These are phyloP conservation scores for Bromus sterilis DNA, from an alignment of 176 grass and related monocot genomes.

Conservation along the genomic window DNA sequence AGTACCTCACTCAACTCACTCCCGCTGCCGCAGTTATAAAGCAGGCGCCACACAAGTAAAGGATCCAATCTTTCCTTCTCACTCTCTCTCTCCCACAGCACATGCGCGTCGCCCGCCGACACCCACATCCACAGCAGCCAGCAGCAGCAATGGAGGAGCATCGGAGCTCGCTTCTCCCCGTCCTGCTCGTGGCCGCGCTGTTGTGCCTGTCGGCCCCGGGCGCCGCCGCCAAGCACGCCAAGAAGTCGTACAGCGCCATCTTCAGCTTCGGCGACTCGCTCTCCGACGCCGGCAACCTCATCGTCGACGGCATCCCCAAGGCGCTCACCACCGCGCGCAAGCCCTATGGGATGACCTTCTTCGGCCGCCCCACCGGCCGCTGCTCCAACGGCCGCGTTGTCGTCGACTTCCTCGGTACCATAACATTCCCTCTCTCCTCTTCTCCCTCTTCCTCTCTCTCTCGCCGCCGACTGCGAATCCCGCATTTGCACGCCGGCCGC, in stretches of 20 bases:
- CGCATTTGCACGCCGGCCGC: not conserved
- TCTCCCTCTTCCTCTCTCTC: not conserved
- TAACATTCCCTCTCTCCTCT: not conserved
- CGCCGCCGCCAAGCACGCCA: not conserved
- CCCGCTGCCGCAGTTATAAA: conserved; percentile 15
- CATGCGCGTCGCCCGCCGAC: conserved; percentile 10
- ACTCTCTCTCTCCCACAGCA: not conserved
- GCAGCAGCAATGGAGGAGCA: conserved; percentile 13
- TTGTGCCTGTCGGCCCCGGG: not conserved
- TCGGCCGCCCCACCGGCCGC: conserved; percentile 52
- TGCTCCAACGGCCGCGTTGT: conserved; percentile 66
- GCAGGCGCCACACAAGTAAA: conserved; percentile 21
- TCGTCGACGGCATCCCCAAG: conserved; percentile 40
- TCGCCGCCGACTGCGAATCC: not conserved
- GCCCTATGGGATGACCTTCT: conserved; percentile 57
- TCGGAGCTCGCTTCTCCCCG: not conserved
- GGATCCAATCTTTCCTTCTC: not conserved
- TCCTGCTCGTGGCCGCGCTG: not conserved
- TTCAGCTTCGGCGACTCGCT: conserved; percentile 82
- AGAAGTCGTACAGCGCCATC: conserved; percentile 51
- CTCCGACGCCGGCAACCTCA: conserved; percentile 66
- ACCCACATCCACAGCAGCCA: conserved; percentile 23
- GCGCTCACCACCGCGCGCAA: conserved; percentile 44
- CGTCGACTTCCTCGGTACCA: conserved; percentile 63
- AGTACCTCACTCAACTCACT: not conserved